phyloP scores from a whole-genome alignment of 83 land plant species.

The Isoetes engelmannii region DNA sequence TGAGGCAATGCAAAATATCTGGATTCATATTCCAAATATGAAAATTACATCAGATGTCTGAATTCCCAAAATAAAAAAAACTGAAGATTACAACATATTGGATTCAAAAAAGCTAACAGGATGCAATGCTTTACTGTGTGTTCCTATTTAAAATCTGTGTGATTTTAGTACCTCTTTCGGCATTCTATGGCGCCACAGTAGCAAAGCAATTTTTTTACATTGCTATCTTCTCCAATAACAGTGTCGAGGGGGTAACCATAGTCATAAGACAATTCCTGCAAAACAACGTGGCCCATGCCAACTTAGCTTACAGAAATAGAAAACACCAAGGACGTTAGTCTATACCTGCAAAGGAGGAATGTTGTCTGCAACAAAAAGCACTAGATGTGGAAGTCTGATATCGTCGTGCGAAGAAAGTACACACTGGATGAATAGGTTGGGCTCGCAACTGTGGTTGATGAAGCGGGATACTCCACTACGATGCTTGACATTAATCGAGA shows the following conservation, averaged over 20 bases:
- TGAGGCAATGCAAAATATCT: no score
- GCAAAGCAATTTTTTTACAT: conserved; percentile 43
- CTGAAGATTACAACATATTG: no score
- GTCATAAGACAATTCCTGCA: conserved; percentile 71
- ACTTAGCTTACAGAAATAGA: no score
- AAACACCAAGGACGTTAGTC: no score
- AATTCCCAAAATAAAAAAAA: no score
- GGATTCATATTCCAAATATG: no score
- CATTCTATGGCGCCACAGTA: conserved; percentile 63
- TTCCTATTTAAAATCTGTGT: no score
- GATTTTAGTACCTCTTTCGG: no score
- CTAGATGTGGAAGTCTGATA: conserved; percentile 52
- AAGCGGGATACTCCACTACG: conserved; percentile 71
- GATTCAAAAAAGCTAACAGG: no score
- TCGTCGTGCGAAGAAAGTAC: conserved; percentile 71
- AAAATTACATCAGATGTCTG: no score
- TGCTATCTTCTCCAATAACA: conserved; percentile 55
- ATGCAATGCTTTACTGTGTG: no score
- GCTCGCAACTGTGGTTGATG: conserved; percentile 90
- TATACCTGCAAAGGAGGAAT: conserved; percentile 90
- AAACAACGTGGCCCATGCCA: no score
- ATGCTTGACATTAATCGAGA: conserved; percentile 65
- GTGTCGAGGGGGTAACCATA: conserved; percentile 68
- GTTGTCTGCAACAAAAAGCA: conserved; percentile 81
- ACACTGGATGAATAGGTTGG: conserved; percentile 89